Evolutionary conservation across 192 early-diverging fungal species (phyloP).

Genomic region (Linnemannia hyalina): DNA sequence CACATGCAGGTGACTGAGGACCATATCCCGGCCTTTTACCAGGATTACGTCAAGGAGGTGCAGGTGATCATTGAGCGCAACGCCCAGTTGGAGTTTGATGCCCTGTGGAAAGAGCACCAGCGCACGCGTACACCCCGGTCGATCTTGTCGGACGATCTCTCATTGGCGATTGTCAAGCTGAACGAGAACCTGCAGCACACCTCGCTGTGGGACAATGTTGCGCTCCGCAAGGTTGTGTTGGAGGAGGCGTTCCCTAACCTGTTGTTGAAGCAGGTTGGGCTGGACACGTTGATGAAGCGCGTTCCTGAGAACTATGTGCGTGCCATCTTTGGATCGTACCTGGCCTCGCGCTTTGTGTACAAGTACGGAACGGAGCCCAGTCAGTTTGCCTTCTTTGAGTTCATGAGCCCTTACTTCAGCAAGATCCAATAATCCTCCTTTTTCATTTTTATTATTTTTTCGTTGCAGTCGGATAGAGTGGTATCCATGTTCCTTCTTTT

Average conservation of each 20-base stretch:
- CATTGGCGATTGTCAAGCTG: slow-evolving; percentile 91
- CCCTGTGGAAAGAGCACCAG: slow-evolving; percentile 91
- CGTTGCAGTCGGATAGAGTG: not conserved
- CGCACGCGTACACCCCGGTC: slow-evolving; percentile 84
- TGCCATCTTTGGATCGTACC: slow-evolving; percentile 96
- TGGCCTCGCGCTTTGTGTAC: slow-evolving; percentile 97
- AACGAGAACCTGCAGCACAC: slow-evolving; percentile 93
- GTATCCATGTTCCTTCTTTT: not conserved
- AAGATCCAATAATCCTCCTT: slow-evolving; percentile 36
- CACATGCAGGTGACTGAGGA: slow-evolving; percentile 91
- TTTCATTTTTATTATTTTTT: not conserved
- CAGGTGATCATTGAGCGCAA: slow-evolving; percentile 95
- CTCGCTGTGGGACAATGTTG: slow-evolving; percentile 92
- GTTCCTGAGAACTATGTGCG: slow-evolving; percentile 95
- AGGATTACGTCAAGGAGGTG: slow-evolving; percentile 92
- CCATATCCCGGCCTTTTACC: slow-evolving; percentile 88
- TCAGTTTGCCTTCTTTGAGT: slow-evolving; percentile 99
- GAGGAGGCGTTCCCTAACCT: slow-evolving; percentile 93
- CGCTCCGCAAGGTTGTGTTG: slow-evolving; percentile 85
- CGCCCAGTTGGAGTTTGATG: slow-evolving; percentile 95
- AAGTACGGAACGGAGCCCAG: slow-evolving; percentile 93
- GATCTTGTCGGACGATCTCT: slow-evolving; percentile 91
- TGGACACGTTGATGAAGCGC: slow-evolving; percentile 88
- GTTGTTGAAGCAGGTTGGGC: slow-evolving; percentile 86
- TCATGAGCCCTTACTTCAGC: slow-evolving; percentile 74